These are phyloP conservation scores for Boletellus emodensis DNA, from an alignment of 768 basidiomycete species.

Conservation along the genomic window DNA sequence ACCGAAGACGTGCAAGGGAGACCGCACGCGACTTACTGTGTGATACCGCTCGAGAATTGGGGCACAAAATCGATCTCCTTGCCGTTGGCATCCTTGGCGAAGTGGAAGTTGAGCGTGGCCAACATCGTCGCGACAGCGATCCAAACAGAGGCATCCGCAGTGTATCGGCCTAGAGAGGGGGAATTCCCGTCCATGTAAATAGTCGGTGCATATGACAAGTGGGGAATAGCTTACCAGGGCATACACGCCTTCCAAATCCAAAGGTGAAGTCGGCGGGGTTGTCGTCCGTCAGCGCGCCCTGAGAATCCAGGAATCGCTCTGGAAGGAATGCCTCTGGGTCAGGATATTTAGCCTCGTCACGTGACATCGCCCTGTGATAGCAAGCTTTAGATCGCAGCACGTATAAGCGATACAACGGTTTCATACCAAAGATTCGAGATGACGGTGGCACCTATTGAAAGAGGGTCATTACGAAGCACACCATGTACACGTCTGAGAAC, in stretches of 20 bases:
- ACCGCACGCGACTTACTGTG: too few relatives aligned
- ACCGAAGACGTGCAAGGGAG: too few relatives aligned
- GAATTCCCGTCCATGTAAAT: too few relatives aligned
- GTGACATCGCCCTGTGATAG: conserved; percentile 3
- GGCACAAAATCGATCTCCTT: too few relatives aligned
- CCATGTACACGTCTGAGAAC: neutral
- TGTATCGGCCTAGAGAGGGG: neutral
- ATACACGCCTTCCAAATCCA: conserved; percentile 8
- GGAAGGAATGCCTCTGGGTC: conserved; percentile 10
- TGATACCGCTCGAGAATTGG: too few relatives aligned
- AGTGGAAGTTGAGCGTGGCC: neutral
- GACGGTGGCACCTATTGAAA: neutral
- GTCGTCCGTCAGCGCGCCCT: conserved; percentile 1
- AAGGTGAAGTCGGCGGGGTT: conserved; percentile 5
- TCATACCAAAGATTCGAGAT: neutral
- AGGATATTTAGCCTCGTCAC: conserved; percentile 9
- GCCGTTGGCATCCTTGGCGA: too few relatives aligned
- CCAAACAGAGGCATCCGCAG: neutral
- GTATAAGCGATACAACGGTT: too few relatives aligned
- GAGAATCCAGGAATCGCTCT: conserved; percentile 10
- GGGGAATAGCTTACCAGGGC: neutral
- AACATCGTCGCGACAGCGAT: neutral
- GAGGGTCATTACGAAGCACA: neutral
- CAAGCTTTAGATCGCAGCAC: too few relatives aligned
- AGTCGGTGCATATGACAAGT: too few relatives aligned